phyloP scores from a whole-genome alignment of 495 filamentous ascomycete genomes.

The Penicillium desertorum region DNA sequence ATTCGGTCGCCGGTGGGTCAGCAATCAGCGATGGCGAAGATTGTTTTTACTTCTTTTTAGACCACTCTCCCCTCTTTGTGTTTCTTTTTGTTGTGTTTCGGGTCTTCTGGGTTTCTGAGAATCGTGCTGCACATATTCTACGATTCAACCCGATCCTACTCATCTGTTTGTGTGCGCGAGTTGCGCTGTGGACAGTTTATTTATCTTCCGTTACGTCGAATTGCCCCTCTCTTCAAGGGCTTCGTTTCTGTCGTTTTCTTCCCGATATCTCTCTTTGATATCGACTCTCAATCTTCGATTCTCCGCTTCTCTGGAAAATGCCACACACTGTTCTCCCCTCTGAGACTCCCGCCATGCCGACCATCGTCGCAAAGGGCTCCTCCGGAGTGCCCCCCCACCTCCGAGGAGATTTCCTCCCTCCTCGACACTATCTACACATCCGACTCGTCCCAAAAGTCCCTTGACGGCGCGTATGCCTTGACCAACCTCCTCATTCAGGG shows the following conservation, averaged over 20 bases:
- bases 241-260: neutral
- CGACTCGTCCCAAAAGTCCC: conserved; percentile 78
- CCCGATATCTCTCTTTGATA: conserved; percentile 17
- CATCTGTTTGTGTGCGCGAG: conserved; percentile 5
- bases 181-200: conserved; percentile 7
- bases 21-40: conserved; percentile 14
- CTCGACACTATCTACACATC: conserved; percentile 75
- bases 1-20: conserved; percentile 17
- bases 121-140: conserved; percentile 10
- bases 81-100: conserved; percentile 21
- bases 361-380: conserved; percentile 57
- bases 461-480: conserved; percentile 82
- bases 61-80: conserved; percentile 17
- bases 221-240: conserved; percentile 21
- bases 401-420: conserved; percentile 70
- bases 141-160: conserved; percentile 9
- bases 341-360: conserved; percentile 57
- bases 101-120: conserved; percentile 7
- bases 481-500: conserved; percentile 76
- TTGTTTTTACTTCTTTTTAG: conserved; percentile 9
- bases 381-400: conserved; percentile 58
- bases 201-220: conserved; percentile 8
- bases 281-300: conserved; percentile 6
- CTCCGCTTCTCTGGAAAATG: conserved; percentile 47
- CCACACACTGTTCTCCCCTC: conserved; percentile 63